Percentiles rank a stretch among this genome's conserved stretches.
These are phyloP conservation scores for Acanthamoeba triangularis DNA, from an alignment of 208 protist genomes.

Conservation along the genomic window DNA sequence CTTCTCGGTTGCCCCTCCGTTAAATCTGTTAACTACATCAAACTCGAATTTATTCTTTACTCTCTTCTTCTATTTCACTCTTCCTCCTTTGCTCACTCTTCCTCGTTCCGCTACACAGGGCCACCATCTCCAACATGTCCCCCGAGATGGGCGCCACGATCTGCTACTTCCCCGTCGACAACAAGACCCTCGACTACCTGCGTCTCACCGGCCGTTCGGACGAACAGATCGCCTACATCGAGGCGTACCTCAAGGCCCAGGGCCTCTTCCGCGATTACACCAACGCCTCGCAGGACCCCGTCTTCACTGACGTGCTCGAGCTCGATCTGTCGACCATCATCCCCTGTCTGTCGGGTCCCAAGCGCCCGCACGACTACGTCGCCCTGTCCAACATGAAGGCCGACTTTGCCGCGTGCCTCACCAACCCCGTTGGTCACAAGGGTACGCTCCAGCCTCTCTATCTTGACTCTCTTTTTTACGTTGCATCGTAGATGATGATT, in stretches of 20 bases:
- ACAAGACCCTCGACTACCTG: conserved; percentile 96
- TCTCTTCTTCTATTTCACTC: background rate
- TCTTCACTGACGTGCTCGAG: conserved; percentile 93
- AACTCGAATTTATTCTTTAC: background rate
- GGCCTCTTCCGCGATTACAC: conserved; percentile 91
- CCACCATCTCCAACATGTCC: conserved; percentile 98
- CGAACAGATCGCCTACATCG: conserved; percentile 94
- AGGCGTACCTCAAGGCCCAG: conserved; percentile 94
- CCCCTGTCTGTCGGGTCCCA: conserved; percentile 89
- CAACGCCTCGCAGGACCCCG: conserved; percentile 79
- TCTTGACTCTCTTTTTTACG: too few relatives aligned
- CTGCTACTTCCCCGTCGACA: conserved; percentile 98
- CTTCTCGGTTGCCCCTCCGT: background rate
- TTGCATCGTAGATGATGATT: conserved; percentile 45
- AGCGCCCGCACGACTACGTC: conserved; percentile 97
- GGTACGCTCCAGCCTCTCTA: too few relatives aligned
- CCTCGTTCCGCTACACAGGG: conserved; percentile 48
- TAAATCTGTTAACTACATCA: conserved; percentile 40
- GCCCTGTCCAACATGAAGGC: conserved; percentile 93
- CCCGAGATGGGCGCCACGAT: conserved; percentile 97
- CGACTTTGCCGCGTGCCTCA: conserved; percentile 96
- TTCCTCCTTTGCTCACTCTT: background rate
- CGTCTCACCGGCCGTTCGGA: conserved; percentile 92
- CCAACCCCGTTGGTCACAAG: conserved; percentile 96
- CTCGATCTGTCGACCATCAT: conserved; percentile 95